Base-by-base conservation (phyloP, 2,329 filamentous ascomycete genomes). In the Westerdykella sp. region DNA sequence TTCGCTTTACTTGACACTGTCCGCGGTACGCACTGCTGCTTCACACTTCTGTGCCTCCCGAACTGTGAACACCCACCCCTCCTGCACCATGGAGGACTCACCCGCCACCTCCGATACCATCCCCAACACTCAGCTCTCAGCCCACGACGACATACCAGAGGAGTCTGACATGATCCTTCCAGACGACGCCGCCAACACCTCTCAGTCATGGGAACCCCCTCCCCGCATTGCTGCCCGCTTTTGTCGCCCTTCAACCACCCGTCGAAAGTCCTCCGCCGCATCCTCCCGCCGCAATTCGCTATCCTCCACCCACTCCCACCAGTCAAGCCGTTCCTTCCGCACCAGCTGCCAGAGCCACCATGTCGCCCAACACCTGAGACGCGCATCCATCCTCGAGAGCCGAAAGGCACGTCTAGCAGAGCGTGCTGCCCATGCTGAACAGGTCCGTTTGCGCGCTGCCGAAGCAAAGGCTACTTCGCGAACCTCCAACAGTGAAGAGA, bases 241-340 rank as follows among this genome's bases (percentile, higher is more conserved):
- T 71, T 86, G 86, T 67, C 78, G 71, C 51, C 60, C 81, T 47
- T 78, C 77, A 4, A 80, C 80, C 52, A 77, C 74, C 49, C 81
- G 84, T 53, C 81, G 83, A 55, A 86, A 84, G 64, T 83, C 83
- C 44, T 89, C 85, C 18, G 84, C 85, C 12, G 80, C 85, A 18
- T 89, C 85, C 1, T 89, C 85, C 23, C 83, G 85, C 51, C 81
- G 85, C 48, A 89, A 88, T 68, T 89, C 85, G 44, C 78, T 89
- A 23, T 88, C 85, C 4, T 90, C 85, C 1, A 80, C 76, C 18
- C 84, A 87, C 46, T 87, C 84, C 13, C 80, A 81, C 49, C 81
- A 79, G 41, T 86, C 84, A 2, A 79, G 78, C 51, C 77, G 76
- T 47, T 79, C 69, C 47, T 63, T 75, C 56, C 67, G 72, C 47